Evolutionary conservation across 2,329 filamentous ascomycete species (phyloP), one percentile per base, ranked within the genome.

Genomic region (Botrytis byssoidea): DNA sequence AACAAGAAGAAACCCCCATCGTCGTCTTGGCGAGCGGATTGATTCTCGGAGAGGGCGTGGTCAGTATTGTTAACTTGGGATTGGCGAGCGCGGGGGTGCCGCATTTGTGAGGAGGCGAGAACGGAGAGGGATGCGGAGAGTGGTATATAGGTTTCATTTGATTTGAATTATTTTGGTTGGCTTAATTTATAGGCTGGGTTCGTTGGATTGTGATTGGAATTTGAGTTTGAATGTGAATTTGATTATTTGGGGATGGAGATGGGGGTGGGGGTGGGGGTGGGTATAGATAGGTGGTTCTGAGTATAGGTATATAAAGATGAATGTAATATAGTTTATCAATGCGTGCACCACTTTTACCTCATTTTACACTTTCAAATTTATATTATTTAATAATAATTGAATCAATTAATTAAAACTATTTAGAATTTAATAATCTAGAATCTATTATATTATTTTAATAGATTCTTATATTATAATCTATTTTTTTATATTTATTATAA

Each of bases 1-100:
- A 84, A 79, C 83, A 83, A 79, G 84, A 85, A 79, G 92, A 91
- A 79, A 95, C 95, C 7, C 91, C 91, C 0, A 88, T 98, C 71
- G 94, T 98, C 77, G 91, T 98, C n/a, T 84, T 98, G 57, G 95
- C 96, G 0, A 91, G 89, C 74, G 96, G 96, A 0, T 89, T 98
- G 75, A 98, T 99, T 76, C 85, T 99, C 12, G 94, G 95, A 0
- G 95, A 98, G 82, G 95, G 95, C 0, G 89, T 98, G 76, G 85
- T 97, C 76, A 98, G 95, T 80, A 97, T 99, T 79, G 87, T 96
- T 40, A 98, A 98, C 81, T 83, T 99, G 72, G 84, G 92, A 14
- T 84, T 99, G 80, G 94, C 97, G 73, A 95, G 92, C 81, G 85
- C 90, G 16, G 83, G 86, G 5, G 92, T 97, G 73, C 92, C 93